A percentile compares a stretch with the other conserved stretches of the same genome.
These are phyloP conservation scores for Xylariomycetidae sp. DNA, from an alignment of 2,329 filamentous ascomycete genomes.

Conservation along the genomic window DNA sequence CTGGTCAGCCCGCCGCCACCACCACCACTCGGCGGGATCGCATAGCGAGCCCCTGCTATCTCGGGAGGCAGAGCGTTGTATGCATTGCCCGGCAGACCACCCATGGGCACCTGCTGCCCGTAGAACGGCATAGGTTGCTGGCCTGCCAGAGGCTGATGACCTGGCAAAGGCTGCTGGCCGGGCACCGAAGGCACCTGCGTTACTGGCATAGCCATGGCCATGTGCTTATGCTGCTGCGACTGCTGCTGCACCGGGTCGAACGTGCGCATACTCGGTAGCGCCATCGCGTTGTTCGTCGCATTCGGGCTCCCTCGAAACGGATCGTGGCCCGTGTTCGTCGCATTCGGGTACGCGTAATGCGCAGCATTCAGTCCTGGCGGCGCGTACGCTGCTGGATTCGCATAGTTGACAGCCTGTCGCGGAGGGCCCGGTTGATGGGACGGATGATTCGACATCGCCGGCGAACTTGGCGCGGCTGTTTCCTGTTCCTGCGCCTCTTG, in stretches of 20 bases:
- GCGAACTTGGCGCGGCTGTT: constrained; percentile 15
- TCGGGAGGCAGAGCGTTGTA: constrained; percentile 39
- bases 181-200: constrained; percentile 30
- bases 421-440: constrained; percentile 21
- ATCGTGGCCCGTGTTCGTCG: constrained; percentile 23
- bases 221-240: constrained; percentile 26
- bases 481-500: constrained; percentile 12
- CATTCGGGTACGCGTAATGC: constrained; percentile 25
- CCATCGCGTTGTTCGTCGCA: constrained; percentile 26
- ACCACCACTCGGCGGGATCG: constrained; percentile 42
- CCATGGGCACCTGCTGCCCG: constrained; percentile 30
- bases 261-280: constrained; percentile 38
- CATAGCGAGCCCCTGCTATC: constrained; percentile 37
- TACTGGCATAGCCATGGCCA: constrained; percentile 31
- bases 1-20: constrained; percentile 39
- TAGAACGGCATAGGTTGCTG: constrained; percentile 37
- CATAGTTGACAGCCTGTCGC: constrained; percentile 23
- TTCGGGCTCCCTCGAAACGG: constrained; percentile 29
- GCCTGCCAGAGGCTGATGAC: too few relatives aligned
- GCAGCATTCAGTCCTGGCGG: constrained; percentile 20
- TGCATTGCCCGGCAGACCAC: constrained; percentile 21
- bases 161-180: constrained; percentile 29
- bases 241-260: constrained; percentile 31
- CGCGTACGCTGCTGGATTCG: constrained; percentile 21
- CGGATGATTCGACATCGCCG: constrained; percentile 26